Conservation (phyloP, 2,329 filamentous ascomycete species). For the Trichoderma brevicompactum region DNA sequence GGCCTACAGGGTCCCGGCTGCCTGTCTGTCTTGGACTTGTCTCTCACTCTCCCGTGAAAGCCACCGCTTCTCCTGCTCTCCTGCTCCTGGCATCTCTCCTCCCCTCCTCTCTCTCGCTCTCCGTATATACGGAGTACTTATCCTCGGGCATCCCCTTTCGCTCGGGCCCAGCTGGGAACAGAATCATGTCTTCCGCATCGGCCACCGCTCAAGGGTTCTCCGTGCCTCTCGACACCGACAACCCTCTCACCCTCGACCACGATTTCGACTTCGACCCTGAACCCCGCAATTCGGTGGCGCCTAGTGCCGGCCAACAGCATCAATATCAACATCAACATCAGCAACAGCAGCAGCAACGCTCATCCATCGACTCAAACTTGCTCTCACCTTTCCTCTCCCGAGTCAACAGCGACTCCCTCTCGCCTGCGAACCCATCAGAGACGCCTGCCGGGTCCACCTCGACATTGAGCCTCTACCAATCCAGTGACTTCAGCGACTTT, state of each 20-base stretch:
- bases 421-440: conserved; percentile 42
- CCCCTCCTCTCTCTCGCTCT: not conserved
- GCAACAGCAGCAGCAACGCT: conserved; percentile 33
- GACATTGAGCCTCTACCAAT: conserved; percentile 53
- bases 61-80: conserved; percentile 9
- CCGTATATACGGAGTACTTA: conserved; percentile 26
- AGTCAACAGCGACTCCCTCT: conserved; percentile 39
- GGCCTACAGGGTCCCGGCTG: conserved; percentile 22
- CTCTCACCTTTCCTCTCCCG: conserved; percentile 52
- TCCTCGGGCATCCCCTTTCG: conserved; percentile 32
- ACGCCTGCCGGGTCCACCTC: conserved; percentile 58
- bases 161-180: conserved; percentile 31
- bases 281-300: conserved; percentile 40
- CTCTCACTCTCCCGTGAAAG: not conserved
- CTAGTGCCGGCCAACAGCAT: conserved; percentile 24
- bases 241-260: conserved; percentile 41
- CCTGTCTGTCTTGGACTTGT: conserved; percentile 20
- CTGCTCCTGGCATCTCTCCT: not conserved
- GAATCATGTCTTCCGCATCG: conserved; percentile 51
- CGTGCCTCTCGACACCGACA: conserved; percentile 42
- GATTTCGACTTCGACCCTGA: conserved; percentile 40
- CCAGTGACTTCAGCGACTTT: conserved; percentile 54
- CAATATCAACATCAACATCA: not conserved
- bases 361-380: conserved; percentile 45
- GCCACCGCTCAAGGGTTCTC: conserved; percentile 48